Evolutionary conservation across 305 asterid genomes (phyloP).

Genomic region (Fraxinus floribunda): DNA sequence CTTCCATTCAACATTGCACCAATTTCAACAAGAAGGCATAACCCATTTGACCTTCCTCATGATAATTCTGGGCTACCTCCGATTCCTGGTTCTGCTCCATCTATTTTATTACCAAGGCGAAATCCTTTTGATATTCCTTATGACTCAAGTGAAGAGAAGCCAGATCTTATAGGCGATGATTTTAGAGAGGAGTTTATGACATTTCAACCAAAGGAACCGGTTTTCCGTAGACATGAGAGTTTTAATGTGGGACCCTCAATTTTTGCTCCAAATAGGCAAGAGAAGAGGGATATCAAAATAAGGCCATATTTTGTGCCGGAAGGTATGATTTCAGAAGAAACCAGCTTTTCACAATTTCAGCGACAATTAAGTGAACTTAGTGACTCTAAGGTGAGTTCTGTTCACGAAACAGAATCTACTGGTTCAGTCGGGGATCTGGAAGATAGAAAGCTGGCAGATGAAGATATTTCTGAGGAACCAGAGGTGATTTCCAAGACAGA

Average conservation of each 20-base stretch:
- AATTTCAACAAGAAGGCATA: conserved; percentile 40
- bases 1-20: conserved; percentile 35
- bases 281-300: conserved; percentile 30
- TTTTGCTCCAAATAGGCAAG: conserved; percentile 35
- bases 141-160: conserved; percentile 33
- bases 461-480: conserved; percentile 23
- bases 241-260: conserved; percentile 40
- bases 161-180: conserved; percentile 23
- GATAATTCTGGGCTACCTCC: conserved; percentile 34
- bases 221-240: conserved; percentile 45
- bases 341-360: conserved; percentile 29
- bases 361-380: conserved; percentile 39
- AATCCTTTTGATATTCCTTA: conserved; percentile 52
- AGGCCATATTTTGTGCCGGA: conserved; percentile 55
- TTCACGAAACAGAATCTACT: conserved; percentile 41
- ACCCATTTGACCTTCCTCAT: conserved; percentile 46
- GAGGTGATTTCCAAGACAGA: conserved; percentile 1
- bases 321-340: conserved; percentile 25
- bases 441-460: conserved; percentile 29
- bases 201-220: conserved; percentile 34
- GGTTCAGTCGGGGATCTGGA: conserved; percentile 42
- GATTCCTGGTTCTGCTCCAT: conserved; percentile 63
- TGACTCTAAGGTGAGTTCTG: conserved; percentile 40
- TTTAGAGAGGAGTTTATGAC: conserved; percentile 30
- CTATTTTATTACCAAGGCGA: conserved; percentile 36